Percentiles rank a stretch among this genome's conserved stretches.
Conservation (phyloP, 2,329 filamentous ascomycete genomes). For the Colletotrichum sp. region DNA sequence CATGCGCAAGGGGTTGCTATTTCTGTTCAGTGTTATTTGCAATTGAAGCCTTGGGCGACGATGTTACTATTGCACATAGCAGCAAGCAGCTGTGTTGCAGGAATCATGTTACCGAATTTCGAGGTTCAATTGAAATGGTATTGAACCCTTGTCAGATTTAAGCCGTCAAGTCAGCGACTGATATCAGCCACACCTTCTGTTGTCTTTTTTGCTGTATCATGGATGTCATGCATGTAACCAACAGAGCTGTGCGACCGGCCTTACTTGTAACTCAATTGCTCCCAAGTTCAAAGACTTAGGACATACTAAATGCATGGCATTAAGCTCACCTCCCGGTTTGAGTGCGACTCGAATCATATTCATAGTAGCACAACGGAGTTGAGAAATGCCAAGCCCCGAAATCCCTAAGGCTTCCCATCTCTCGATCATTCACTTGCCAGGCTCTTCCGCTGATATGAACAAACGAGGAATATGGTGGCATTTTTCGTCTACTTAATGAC, state of each 20-base stretch:
- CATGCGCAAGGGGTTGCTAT: no score
- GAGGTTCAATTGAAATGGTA: no score
- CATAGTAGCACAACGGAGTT: not conserved
- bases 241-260: no score
- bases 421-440: not conserved
- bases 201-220: no score
- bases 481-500: not conserved
- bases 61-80: not conserved
- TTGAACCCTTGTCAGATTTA: no score
- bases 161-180: not conserved
- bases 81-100: not conserved
- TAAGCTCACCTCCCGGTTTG: not conserved
- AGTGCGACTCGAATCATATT: not conserved
- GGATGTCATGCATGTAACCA: no score
- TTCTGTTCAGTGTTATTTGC: no score
- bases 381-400: not conserved
- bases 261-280: no score
- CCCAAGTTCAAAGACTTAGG: not conserved
- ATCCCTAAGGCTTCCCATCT: not conserved
- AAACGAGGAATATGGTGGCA: accelerated
- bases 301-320: no score
- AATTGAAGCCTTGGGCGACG: no score
- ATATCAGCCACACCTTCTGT: not conserved
- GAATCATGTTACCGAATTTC: accelerated
- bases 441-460: not conserved